Percentiles rank a stretch among this genome's conserved stretches.
Conservation (phyloP, 441 rosid species). For the Gossypium schwendimanii region DNA sequence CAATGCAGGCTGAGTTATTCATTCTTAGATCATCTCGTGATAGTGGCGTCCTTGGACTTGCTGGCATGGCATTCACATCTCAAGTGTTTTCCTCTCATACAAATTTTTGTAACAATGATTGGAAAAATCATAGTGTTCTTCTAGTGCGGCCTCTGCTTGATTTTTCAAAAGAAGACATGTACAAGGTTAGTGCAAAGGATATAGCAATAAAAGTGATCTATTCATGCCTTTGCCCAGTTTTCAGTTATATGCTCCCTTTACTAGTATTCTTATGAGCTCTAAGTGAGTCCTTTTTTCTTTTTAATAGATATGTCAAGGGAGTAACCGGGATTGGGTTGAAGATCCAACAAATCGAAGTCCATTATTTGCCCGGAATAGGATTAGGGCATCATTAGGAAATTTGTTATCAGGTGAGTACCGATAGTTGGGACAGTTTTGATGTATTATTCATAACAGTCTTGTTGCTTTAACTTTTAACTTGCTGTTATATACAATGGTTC, state of each 20-base stretch:
- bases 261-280: not conserved
- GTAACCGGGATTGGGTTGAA: conserved; percentile 64
- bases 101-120: conserved; percentile 26
- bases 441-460: not conserved
- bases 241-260: conserved; percentile 1
- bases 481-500: not conserved
- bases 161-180: conserved; percentile 73
- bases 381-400: conserved; percentile 56
- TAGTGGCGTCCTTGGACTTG: conserved; percentile 93
- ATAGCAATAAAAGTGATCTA: not conserved
- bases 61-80: conserved; percentile 78
- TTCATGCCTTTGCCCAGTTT: not conserved
- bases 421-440: not conserved
- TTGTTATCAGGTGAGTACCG: conserved; percentile 54
- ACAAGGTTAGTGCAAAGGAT: conserved; percentile 43
- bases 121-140: conserved; percentile 44
- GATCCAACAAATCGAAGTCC: conserved; percentile 79
- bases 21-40: conserved; percentile 81
- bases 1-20: conserved; percentile 81
- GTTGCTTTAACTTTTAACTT: not conserved
- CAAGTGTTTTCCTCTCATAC: conserved; percentile 43
- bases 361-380: conserved; percentile 77
- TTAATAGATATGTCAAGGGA: conserved; percentile 61
- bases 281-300: not conserved
- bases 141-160: conserved; percentile 77